Conservation (phyloP, 768 basidiomycete species). For the Kwoniella sp. region DNA sequence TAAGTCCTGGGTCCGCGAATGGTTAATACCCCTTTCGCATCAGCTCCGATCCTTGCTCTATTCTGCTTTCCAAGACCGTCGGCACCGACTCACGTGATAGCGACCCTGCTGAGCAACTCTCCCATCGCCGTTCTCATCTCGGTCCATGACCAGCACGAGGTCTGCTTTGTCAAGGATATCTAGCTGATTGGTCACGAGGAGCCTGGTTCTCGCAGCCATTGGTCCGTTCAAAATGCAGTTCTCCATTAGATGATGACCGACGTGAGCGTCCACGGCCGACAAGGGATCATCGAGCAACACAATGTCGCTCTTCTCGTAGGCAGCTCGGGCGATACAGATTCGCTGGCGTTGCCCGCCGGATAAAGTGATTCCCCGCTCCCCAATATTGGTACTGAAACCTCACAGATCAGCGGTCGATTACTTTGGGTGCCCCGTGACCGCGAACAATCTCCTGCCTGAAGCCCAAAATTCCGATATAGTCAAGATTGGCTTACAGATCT, state of each 20-base stretch:
- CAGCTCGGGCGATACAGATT: conserved; percentile 48
- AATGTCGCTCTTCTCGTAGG: conserved; percentile 42
- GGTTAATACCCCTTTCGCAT: background rate
- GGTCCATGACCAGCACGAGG: conserved; percentile 51
- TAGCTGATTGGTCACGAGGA: conserved; percentile 62
- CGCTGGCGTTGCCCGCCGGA: conserved; percentile 55
- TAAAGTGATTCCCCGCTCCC: conserved; percentile 67
- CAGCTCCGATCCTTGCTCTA: no score
- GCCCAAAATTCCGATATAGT: background rate
- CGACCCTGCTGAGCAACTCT: conserved; percentile 67
- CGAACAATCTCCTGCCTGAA: background rate
- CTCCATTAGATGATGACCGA: conserved; percentile 69
- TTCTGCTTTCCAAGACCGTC: no score
- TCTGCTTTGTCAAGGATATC: conserved; percentile 53
- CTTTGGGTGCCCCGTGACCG: no score
- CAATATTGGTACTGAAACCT: conserved; percentile 65
- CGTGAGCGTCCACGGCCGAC: conserved; percentile 76
- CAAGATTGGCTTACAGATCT: conserved; percentile 21
- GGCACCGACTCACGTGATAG: conserved; percentile 59
- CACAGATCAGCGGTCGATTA: no score
- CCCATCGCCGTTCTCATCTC: conserved; percentile 32
- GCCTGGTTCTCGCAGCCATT: conserved; percentile 64
- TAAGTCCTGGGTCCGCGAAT: conserved; percentile 24
- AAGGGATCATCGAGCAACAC: conserved; percentile 60
- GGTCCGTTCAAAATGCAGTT: conserved; percentile 61